Evolutionary conservation across 129 eudicot genomes (phyloP).

Genomic region (Mikania micrantha): DNA sequence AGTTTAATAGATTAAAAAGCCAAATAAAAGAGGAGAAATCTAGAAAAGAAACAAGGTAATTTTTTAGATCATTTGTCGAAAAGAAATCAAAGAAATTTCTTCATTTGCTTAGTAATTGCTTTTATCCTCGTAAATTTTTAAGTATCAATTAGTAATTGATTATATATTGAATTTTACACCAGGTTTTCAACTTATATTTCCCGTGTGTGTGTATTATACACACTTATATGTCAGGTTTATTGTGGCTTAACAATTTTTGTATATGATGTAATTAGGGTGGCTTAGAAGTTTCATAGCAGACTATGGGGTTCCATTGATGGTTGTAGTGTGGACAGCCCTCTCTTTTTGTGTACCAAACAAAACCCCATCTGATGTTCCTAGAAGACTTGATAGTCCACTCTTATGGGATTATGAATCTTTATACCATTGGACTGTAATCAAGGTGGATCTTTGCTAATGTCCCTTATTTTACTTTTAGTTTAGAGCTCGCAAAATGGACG

Average conservation of each 20-base stretch:
- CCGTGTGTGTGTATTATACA: no score
- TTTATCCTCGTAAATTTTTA: no score
- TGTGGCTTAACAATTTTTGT: constrained; percentile 3
- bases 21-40: no score
- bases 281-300: constrained; percentile 43
- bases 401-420: constrained; percentile 38
- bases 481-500: neutral
- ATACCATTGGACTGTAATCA: constrained; percentile 42
- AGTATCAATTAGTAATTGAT: no score
- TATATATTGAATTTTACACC: no score
- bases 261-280: constrained; percentile 20
- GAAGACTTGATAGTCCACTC: constrained; percentile 46
- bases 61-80: no score
- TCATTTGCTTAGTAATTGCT: no score
- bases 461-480: neutral
- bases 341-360: constrained; percentile 33
- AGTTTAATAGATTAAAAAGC: no score
- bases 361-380: constrained; percentile 48
- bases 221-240: constrained; percentile 1
- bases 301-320: constrained; percentile 59
- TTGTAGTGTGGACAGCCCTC: constrained; percentile 42
- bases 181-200: no score
- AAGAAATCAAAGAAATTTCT: no score
- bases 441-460: constrained; percentile 21
- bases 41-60: no score